A percentile compares a stretch with the other conserved stretches of the same genome.
These are phyloP conservation scores for Botryococcus braunii DNA, from an alignment of 163 green algal genomes.

Conservation along the genomic window DNA sequence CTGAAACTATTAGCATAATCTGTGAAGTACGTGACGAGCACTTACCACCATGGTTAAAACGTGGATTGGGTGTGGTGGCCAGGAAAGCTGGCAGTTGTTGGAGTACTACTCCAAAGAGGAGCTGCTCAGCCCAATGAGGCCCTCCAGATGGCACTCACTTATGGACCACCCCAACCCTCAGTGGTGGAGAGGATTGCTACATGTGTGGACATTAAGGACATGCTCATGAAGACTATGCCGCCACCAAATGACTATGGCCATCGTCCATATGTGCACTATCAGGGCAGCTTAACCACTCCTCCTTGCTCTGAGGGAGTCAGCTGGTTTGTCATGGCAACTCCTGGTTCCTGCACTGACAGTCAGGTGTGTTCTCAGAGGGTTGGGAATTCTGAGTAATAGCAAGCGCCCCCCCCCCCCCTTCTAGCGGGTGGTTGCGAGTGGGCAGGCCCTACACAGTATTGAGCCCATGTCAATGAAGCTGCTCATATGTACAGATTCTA, in stretches of 20 bases:
- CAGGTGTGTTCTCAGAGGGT: too few species aligned
- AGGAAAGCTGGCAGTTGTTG: slow-evolving; percentile 53
- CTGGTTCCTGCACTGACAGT: neutral
- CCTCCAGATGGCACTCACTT: neutral
- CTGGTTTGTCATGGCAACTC: slow-evolving; percentile 52
- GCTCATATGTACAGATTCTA: neutral
- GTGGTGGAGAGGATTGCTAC: neutral
- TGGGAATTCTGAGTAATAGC: neutral
- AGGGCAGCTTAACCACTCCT: slow-evolving; percentile 69
- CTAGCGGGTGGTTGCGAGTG: neutral
- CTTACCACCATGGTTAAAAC: too few species aligned
- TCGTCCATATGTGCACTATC: slow-evolving; percentile 37
- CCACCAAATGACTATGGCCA: neutral
- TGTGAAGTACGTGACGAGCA: too few species aligned
- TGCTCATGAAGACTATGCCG: neutral
- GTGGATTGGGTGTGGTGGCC: too few species aligned
- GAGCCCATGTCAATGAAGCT: neutral
- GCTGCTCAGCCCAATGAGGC: neutral
- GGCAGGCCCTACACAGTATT: neutral
- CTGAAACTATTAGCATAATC: too few species aligned
- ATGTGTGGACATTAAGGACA: too few species aligned
- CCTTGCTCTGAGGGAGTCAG: slow-evolving; percentile 64
- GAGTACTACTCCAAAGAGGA: slow-evolving; percentile 41
- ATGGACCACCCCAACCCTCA: neutral
- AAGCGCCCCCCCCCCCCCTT: slow-evolving; percentile 1